Evolutionary conservation across 2,329 filamentous ascomycete genomes (phyloP), one percentile per base, ranked within the genome.

Genomic region (Epichloe uncinata): DNA sequence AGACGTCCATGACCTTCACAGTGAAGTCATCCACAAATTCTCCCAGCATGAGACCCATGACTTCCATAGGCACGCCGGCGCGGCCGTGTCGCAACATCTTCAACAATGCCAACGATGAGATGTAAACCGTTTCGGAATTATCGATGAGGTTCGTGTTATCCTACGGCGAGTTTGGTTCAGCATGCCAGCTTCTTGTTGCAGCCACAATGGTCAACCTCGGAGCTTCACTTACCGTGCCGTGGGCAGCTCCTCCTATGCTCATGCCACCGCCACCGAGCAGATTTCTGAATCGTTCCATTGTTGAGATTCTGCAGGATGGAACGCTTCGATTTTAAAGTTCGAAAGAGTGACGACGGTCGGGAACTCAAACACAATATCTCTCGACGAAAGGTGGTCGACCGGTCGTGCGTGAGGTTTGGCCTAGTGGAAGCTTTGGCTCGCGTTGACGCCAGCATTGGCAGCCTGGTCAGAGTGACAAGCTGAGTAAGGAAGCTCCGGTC

Each of bases 11-110:
- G 13, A 98, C 93, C 58, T 91, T 85, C 55, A 98, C 93, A 52
- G 93, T 98, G 71, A 96, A 98, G 72, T 97, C 93, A 64, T 98
- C 93, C 53, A 98, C 91, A 60, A 98, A 97, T 68, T 97, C 93
- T 67, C 93, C 93, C 62, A 97, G 72, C 93, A 98, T 98, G 66
- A 98, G 75, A 55, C 93, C 93, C 93, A 98, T 98, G 67, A 98
- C 93, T 76, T 98, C 93, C 93, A 98, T 98, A 20, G 93, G 93
- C 57, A 98, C 93, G 73, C 93, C 93, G 40, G 93, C 93, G 58
- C 93, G 85, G 56, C 93, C 93, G 70, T 98, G 93, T 66, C 93
- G 84, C 69, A 98, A 78, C 93, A 98, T 98, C 79, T 98, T 98
- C 61, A 98, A 77, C 48, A 98, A 78, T 48, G 93, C 93, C 54